phyloP scores from a whole-genome alignment of 75 land plant genomes.

The Cupressus sempervirens region DNA sequence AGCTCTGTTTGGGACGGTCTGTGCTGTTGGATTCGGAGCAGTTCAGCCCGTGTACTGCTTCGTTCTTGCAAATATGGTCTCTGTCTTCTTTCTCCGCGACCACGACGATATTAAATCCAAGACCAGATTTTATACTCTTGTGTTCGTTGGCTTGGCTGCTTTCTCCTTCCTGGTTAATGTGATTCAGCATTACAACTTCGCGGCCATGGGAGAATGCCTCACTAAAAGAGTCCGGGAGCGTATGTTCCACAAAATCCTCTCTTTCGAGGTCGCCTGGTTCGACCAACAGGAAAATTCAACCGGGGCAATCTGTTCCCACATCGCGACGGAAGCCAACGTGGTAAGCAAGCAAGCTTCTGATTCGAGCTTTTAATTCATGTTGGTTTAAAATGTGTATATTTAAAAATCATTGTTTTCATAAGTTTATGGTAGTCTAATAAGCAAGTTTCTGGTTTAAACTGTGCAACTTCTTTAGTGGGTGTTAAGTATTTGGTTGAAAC shows the following conservation, averaged over 20 bases:
- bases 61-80: conserved; percentile 43
- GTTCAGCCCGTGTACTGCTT: conserved; percentile 47
- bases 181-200: conserved; percentile 31
- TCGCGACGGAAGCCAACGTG: conserved; percentile 32
- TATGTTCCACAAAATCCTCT: conserved; percentile 23
- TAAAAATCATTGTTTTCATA: too few relatives aligned
- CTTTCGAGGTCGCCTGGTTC: conserved; percentile 35
- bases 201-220: conserved; percentile 21
- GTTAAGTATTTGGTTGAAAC: too few relatives aligned
- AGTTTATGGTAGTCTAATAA: too few relatives aligned
- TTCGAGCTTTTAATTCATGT: too few relatives aligned
- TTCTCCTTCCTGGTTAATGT: conserved; percentile 46
- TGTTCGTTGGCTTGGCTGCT: conserved; percentile 42
- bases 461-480: too few relatives aligned
- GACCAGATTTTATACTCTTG: conserved; percentile 33
- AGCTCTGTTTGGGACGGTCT: conserved; percentile 26
- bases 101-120: conserved; percentile 43
- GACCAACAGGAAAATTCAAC: conserved; percentile 25
- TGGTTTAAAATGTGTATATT: too few relatives aligned
- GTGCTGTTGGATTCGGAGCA: conserved; percentile 35
- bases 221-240: conserved; percentile 29
- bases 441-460: too few relatives aligned
- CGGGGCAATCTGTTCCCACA: conserved; percentile 24
- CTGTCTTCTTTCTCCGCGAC: conserved; percentile 44
- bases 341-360: background rate